A percentile compares a stretch with the other conserved stretches of the same genome.
These are phyloP conservation scores for Phytopythium chamaehyphon DNA, from an alignment of 352 stramenopile genomes.

Conservation along the genomic window DNA sequence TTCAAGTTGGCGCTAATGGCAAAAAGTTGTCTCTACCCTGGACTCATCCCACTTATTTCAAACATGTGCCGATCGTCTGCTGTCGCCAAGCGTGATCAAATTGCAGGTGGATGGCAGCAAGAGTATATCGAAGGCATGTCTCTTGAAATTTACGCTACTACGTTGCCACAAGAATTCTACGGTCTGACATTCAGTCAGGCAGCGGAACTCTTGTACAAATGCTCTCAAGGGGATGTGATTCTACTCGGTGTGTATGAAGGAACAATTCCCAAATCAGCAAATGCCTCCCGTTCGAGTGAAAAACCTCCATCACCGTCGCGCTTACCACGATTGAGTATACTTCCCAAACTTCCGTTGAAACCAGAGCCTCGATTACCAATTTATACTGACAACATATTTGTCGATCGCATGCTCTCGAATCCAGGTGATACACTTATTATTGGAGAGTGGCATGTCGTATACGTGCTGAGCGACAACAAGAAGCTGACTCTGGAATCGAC, in stretches of 20 bases:
- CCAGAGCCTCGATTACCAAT: conserved; percentile 12
- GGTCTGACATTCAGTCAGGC: conserved; percentile 53
- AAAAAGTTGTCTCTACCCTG: conserved; percentile 59
- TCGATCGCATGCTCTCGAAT: conserved; percentile 38
- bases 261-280: background rate
- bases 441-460: conserved; percentile 42
- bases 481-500: conserved; percentile 42
- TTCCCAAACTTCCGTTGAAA: conserved; percentile 8
- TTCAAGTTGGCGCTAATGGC: conserved; percentile 61
- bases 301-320: background rate
- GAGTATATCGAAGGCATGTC: conserved; percentile 52
- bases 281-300: too few relatives aligned
- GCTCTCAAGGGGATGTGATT: conserved; percentile 55
- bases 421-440: conserved; percentile 43
- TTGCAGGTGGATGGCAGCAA: conserved; percentile 30
- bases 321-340: conserved; percentile 12
- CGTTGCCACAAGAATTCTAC: conserved; percentile 32
- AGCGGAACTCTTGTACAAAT: conserved; percentile 48
- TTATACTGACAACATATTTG: background rate
- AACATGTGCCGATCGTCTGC: conserved; percentile 54
- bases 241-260: conserved; percentile 43
- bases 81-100: conserved; percentile 16
- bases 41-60: conserved; percentile 54
- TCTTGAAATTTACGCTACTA: conserved; percentile 58
- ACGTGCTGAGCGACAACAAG: conserved; percentile 67